Conservation (phyloP, 768 basidiomycete species). For the Mrakia gelida region DNA sequence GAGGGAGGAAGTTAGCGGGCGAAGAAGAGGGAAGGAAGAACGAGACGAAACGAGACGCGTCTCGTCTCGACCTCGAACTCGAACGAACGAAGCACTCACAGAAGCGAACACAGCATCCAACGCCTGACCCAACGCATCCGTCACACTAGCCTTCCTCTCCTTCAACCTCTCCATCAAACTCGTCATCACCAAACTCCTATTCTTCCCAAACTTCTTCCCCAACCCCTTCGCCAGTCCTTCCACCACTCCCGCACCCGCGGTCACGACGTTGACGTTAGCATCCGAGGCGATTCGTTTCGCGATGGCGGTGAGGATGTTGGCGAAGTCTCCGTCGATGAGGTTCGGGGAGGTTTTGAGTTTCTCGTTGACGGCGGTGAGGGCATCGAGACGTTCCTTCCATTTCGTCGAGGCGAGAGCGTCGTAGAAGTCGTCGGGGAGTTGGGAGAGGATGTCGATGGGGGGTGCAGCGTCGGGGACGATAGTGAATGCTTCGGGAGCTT, state of each 20-base stretch:
- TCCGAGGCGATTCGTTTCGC: slow-evolving; percentile 78
- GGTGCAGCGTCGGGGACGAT: slow-evolving; percentile 53
- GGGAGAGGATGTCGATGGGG: slow-evolving; percentile 68
- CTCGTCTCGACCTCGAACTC: too few relatives aligned
- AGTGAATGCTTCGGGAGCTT: slow-evolving; percentile 46
- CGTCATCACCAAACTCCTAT: slow-evolving; percentile 65
- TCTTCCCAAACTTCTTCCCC: slow-evolving; percentile 65
- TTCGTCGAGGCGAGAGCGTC: slow-evolving; percentile 78
- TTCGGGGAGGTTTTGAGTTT: slow-evolving; percentile 65
- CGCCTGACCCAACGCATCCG: slow-evolving; percentile 79
- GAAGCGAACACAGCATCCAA: slow-evolving; percentile 82
- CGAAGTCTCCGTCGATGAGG: slow-evolving; percentile 76
- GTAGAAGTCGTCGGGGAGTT: slow-evolving; percentile 71
- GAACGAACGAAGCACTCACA: slow-evolving; percentile 50
- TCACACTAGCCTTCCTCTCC: slow-evolving; percentile 85
- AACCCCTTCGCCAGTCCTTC: slow-evolving; percentile 82
- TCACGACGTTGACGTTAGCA: slow-evolving; percentile 93
- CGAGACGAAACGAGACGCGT: too few relatives aligned
- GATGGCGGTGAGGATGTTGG: slow-evolving; percentile 68
- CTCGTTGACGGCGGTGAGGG: slow-evolving; percentile 72
- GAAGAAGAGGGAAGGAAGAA: too few relatives aligned
- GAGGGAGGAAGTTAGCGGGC: neutral
- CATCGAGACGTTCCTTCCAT: slow-evolving; percentile 94
- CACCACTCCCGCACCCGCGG: slow-evolving; percentile 75
- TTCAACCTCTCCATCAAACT: slow-evolving; percentile 84